These are phyloP conservation scores for Lophiotrema nucula DNA, from an alignment of 495 filamentous ascomycete species.

Conservation along the genomic window DNA sequence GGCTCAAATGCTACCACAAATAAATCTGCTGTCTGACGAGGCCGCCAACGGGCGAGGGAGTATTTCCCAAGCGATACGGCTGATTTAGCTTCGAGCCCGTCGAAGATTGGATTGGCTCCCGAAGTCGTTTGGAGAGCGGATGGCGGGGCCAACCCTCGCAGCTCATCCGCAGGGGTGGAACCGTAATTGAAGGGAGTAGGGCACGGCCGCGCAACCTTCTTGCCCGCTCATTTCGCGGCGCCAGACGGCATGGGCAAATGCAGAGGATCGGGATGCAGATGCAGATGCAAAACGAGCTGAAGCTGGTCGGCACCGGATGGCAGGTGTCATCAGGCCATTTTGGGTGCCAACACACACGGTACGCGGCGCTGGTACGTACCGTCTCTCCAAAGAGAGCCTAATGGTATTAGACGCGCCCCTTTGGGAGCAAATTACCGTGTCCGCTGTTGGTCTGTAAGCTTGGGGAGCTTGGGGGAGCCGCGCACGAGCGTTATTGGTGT, in stretches of 20 bases:
- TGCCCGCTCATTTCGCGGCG: no score
- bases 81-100: constrained; percentile 24
- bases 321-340: constrained; percentile 10
- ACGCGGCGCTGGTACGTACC: constrained; percentile 5
- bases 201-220: not conserved
- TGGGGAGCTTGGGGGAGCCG: not conserved
- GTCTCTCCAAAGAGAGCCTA: not conserved
- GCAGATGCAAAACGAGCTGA: not conserved
- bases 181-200: no score
- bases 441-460: no score
- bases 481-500: constrained; percentile 4
- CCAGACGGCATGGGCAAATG: no score
- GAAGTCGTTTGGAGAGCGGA: constrained; percentile 21
- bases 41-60: constrained; percentile 6
- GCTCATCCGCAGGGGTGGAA: constrained; percentile 26
- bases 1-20: constrained; percentile 17
- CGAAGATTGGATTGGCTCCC: constrained; percentile 26
- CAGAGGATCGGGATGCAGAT: no score
- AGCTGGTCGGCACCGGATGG: not conserved
- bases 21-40: constrained; percentile 9
- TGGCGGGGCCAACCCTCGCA: constrained; percentile 26
- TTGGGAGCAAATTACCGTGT: constrained; percentile 25
- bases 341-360: constrained; percentile 23
- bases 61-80: constrained; percentile 28
- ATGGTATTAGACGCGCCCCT: not conserved